Conservation (phyloP, 139 green algal species). For the Eudorina sp. region DNA sequence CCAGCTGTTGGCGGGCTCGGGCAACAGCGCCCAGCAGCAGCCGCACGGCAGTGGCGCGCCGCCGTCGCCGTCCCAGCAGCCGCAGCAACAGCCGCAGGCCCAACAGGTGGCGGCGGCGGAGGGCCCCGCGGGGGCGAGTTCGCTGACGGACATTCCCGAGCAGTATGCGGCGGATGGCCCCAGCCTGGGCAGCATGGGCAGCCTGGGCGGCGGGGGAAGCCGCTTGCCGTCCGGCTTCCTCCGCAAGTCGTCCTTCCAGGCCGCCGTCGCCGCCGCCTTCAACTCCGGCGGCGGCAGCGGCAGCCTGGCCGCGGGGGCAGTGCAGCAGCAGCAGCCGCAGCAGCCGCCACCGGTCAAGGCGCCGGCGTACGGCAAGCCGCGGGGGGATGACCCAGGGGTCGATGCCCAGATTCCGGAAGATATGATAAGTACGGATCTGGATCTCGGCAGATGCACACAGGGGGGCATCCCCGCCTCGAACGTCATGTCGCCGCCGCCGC, state of each 20-base stretch:
- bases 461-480: neutral
- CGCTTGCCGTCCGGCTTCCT: neutral
- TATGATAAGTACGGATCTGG: neutral
- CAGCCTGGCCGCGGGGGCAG: neutral
- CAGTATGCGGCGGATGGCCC: neutral
- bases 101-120: neutral
- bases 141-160: neutral
- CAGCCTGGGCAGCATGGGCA: neutral
- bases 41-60: neutral
- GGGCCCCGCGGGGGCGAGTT: neutral
- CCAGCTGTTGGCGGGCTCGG: neutral
- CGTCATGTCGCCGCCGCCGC: neutral
- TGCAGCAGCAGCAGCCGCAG: neutral
- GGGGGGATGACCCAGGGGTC: neutral
- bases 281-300: neutral
- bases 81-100: neutral
- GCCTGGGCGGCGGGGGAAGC: neutral
- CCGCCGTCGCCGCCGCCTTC: neutral
- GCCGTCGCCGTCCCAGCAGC: neutral
- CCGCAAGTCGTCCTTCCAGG: neutral
- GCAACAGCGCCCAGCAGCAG: neutral
- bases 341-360: neutral
- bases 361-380: neutral
- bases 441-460: neutral
- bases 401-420: neutral